Conservation (phyloP, 202 grass and related monocot genomes). For the Setaria viridis region DNA sequence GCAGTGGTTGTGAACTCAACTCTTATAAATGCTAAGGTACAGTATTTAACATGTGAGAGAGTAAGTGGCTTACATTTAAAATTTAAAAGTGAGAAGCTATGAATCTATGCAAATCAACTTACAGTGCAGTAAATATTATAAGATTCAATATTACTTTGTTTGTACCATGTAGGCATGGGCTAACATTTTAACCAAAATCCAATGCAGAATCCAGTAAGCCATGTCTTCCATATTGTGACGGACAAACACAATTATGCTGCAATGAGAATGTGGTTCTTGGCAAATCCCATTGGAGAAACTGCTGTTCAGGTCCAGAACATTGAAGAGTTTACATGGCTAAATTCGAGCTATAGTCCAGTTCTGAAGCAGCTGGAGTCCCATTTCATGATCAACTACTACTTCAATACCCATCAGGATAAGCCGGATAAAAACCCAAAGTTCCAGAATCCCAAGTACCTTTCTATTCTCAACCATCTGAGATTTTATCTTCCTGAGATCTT, state of each 20-base stretch:
- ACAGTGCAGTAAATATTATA: neutral
- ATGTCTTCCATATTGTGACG: conserved; percentile 80
- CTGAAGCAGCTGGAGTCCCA: conserved; percentile 67
- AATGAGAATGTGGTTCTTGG: conserved; percentile 90
- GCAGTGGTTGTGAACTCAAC: conserved; percentile 85
- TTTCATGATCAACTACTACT: conserved; percentile 87
- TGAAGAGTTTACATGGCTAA: conserved; percentile 75
- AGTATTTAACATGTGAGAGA: neutral
- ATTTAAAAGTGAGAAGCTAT: neutral
- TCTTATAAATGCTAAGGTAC: conserved; percentile 70
- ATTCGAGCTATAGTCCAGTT: conserved; percentile 80
- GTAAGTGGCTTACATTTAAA: neutral
- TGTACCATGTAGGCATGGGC: neutral
- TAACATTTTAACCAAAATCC: conserved; percentile 32
- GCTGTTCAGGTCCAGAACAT: conserved; percentile 63
- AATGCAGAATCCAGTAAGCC: conserved; percentile 64
- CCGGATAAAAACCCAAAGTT: conserved; percentile 70
- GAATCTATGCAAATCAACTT: neutral
- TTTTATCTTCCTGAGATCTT: conserved; percentile 91
- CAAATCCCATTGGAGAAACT: conserved; percentile 53
- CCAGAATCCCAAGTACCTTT: conserved; percentile 83
- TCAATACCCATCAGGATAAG: conserved; percentile 51
- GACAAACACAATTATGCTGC: conserved; percentile 80
- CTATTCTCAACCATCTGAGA: conserved; percentile 75
- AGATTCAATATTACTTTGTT: conserved; percentile 20